Conservation (phyloP, 2,329 filamentous ascomycete species). For the Helicocarpus griseus region DNA sequence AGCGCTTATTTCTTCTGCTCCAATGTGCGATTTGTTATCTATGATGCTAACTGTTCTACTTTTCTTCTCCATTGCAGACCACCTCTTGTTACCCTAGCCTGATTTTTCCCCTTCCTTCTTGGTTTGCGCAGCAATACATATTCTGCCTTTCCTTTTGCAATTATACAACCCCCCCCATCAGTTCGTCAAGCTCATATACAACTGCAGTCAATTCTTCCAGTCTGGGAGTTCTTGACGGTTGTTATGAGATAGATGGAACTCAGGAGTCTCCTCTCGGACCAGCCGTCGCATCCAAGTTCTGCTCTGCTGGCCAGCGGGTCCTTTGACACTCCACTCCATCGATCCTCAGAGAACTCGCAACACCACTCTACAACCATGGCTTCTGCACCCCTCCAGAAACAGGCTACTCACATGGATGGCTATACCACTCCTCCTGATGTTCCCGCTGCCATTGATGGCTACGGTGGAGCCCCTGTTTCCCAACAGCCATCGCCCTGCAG, state of each 20-base stretch:
- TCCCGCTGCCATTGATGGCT: conserved; percentile 19
- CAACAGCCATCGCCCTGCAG: conserved; percentile 29
- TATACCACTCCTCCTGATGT: conserved; percentile 26
- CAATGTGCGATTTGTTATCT: not conserved
- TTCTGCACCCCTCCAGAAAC: conserved; percentile 22
- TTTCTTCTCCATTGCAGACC: not conserved
- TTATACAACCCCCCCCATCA: not conserved
- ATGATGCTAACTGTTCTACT: not conserved
- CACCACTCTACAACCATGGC: conserved; percentile 21
- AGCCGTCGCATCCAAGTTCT: conserved; percentile 5
- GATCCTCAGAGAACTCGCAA: conserved; percentile 23
- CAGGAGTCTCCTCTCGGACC: conserved; percentile 9
- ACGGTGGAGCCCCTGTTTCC: conserved; percentile 17
- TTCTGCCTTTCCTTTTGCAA: not conserved
- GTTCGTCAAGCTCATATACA: not conserved
- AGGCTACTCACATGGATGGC: conserved; percentile 26
- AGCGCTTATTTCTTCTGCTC: not conserved
- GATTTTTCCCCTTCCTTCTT: not conserved
- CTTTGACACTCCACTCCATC: conserved; percentile 11
- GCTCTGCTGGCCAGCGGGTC: not conserved
- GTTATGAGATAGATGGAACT: conserved; percentile 14
- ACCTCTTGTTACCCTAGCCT: not conserved
- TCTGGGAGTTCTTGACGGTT: conserved; percentile 1
- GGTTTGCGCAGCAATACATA: not conserved
- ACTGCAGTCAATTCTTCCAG: not conserved